These are phyloP conservation scores for Nakazawaea molendinolei DNA, from an alignment of 805 yeast species.

Conservation along the genomic window DNA sequence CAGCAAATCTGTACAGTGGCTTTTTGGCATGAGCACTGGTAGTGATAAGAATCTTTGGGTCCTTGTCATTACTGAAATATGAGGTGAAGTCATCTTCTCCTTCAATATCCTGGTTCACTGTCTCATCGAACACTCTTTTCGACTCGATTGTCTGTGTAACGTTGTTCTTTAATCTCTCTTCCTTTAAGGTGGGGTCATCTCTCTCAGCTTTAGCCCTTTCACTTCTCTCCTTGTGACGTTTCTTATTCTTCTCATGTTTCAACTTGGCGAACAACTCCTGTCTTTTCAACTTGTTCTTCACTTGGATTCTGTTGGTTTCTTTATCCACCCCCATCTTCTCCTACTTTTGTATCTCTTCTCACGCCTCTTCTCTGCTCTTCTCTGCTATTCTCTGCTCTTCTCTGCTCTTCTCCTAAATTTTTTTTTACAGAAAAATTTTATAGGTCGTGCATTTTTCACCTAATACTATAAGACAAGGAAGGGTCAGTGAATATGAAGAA, in stretches of 20 bases:
- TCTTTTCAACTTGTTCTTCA: slow-evolving; percentile 74
- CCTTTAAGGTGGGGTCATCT: slow-evolving; percentile 74
- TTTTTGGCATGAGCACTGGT: slow-evolving; percentile 84
- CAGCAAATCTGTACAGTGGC: slow-evolving; percentile 86
- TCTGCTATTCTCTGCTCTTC: too few relatives aligned
- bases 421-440: slow-evolving; percentile 1
- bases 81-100: slow-evolving; percentile 60
- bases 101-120: slow-evolving; percentile 53
- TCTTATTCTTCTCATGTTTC: slow-evolving; percentile 69
- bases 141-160: slow-evolving; percentile 79
- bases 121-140: slow-evolving; percentile 82
- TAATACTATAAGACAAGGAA: too few relatives aligned
- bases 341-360: neutral
- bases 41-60: slow-evolving; percentile 86
- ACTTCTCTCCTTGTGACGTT: slow-evolving; percentile 70
- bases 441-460: too few relatives aligned
- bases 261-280: slow-evolving; percentile 70
- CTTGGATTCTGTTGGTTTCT: slow-evolving; percentile 21
- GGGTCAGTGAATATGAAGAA: too few relatives aligned
- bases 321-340: slow-evolving; percentile 12
- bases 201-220: slow-evolving; percentile 84
- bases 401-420: too few relatives aligned
- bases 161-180: slow-evolving; percentile 70
- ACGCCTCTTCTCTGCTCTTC: neutral
- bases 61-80: slow-evolving; percentile 45